Conservation (phyloP, 306 rosid species). For the Carpinus viminea region DNA sequence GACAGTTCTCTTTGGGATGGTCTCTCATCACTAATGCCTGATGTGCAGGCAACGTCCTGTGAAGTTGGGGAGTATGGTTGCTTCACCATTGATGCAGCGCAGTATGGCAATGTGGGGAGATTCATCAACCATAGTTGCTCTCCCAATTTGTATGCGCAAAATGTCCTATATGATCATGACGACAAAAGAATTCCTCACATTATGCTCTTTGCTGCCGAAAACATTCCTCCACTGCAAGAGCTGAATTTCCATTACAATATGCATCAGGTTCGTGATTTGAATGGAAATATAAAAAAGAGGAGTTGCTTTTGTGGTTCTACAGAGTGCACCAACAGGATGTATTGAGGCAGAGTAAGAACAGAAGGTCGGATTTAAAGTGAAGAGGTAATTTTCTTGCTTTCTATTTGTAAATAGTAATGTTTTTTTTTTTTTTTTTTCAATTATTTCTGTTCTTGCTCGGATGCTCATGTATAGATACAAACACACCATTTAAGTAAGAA, state of each 20-base stretch:
- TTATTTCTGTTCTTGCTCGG: too few species aligned
- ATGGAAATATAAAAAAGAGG: slow-evolving; percentile 78
- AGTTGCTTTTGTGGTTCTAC: slow-evolving; percentile 76
- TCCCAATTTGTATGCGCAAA: slow-evolving; percentile 94
- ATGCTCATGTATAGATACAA: too few species aligned
- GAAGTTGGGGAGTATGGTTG: slow-evolving; percentile 55
- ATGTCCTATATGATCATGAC: slow-evolving; percentile 79
- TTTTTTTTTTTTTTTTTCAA: too few species aligned
- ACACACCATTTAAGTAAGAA: too few species aligned
- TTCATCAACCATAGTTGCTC: slow-evolving; percentile 91
- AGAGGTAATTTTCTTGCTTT: too few species aligned
- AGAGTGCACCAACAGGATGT: slow-evolving; percentile 87
- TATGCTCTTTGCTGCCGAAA: slow-evolving; percentile 91
- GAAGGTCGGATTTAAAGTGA: not conserved
- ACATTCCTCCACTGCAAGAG: slow-evolving; percentile 94
- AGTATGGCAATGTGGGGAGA: slow-evolving; percentile 84
- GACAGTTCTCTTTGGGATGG: slow-evolving; percentile 69
- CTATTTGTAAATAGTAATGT: too few species aligned
- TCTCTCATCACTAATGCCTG: slow-evolving; percentile 64
- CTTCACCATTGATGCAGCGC: slow-evolving; percentile 84
- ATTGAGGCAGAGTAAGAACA: slow-evolving; percentile 40
- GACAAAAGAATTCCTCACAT: slow-evolving; percentile 90
- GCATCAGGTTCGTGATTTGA: slow-evolving; percentile 71
- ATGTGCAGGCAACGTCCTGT: slow-evolving; percentile 42
- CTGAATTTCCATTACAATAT: slow-evolving; percentile 77